These are phyloP conservation scores for Casuarina glauca DNA, from an alignment of 306 rosid species.

Conservation along the genomic window DNA sequence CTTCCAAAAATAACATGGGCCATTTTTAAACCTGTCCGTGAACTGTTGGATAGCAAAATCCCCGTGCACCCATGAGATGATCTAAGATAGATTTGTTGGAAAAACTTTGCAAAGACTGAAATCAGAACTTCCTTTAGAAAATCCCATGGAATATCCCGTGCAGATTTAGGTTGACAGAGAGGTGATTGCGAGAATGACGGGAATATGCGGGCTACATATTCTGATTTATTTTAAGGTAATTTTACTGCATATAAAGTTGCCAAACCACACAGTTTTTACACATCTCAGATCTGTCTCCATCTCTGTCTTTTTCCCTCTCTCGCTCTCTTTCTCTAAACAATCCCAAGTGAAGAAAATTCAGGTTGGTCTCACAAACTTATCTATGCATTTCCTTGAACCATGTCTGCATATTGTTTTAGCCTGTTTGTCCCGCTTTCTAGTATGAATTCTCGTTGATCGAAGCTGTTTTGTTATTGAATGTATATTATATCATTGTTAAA, in stretches of 20 bases:
- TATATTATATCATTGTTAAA: too few relatives aligned
- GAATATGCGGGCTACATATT: conserved; percentile 22
- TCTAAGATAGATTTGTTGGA: too few relatives aligned
- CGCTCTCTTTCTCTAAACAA: not conserved
- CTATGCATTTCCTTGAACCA: not conserved
- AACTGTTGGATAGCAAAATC: too few relatives aligned
- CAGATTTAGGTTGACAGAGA: not conserved
- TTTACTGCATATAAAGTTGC: conserved; percentile 9
- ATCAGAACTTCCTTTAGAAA: not conserved
- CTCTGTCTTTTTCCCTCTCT: not conserved
- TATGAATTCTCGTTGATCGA: not conserved
- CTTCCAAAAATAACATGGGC: too few relatives aligned
- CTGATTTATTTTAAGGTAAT: not conserved
- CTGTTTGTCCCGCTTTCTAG: not conserved
- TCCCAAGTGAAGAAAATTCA: not conserved
- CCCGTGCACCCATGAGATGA: too few relatives aligned
- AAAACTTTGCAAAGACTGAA: not conserved
- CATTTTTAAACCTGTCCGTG: too few relatives aligned
- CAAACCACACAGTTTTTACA: not conserved
- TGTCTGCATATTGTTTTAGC: too few relatives aligned
- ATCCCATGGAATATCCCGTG: too few relatives aligned
- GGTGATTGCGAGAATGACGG: not conserved
- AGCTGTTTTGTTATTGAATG: too few relatives aligned
- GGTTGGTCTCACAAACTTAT: not conserved
- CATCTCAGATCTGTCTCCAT: not conserved